phyloP scores from a whole-genome alignment of 2,329 filamentous ascomycete genomes.

The Claviceps lovelessii region DNA sequence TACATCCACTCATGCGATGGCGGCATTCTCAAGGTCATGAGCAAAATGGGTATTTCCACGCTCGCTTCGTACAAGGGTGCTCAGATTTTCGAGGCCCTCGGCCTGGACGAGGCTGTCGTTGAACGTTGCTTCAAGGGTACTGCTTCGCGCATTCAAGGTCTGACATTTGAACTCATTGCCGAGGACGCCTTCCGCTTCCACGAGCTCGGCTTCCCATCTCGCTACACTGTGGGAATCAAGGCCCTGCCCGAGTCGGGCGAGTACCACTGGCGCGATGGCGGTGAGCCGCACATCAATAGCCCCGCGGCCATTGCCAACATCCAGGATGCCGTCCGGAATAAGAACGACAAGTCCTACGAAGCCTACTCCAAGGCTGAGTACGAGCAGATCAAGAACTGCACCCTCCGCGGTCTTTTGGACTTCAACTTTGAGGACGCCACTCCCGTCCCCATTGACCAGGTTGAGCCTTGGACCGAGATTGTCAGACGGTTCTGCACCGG shows the following conservation, averaged over 20 bases:
- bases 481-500: conserved; percentile 92
- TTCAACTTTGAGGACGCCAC: conserved; percentile 84
- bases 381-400: conserved; percentile 93
- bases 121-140: conserved; percentile 92
- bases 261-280: conserved; percentile 96
- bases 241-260: conserved; percentile 86
- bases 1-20: conserved; percentile 96
- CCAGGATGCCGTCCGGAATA: conserved; percentile 87
- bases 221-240: conserved; percentile 59
- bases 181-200: conserved; percentile 92
- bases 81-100: conserved; percentile 93
- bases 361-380: conserved; percentile 88
- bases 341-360: conserved; percentile 98
- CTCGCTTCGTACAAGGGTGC: conserved; percentile 94
- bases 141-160: conserved; percentile 82
- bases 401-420: conserved; percentile 81
- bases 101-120: conserved; percentile 81
- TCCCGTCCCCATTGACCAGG: conserved; percentile 85
- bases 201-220: conserved; percentile 78
- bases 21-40: conserved; percentile 97
- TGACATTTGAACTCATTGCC: conserved; percentile 86
- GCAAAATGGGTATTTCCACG: conserved; percentile 98
- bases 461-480: conserved; percentile 96
- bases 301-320: conserved; percentile 91
- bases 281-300: conserved; percentile 90